A percentile compares a stretch with the other conserved stretches of the same genome.
phyloP scores from a whole-genome alignment of 768 basidiomycete species.

The Dioszegia aurantiaca region DNA sequence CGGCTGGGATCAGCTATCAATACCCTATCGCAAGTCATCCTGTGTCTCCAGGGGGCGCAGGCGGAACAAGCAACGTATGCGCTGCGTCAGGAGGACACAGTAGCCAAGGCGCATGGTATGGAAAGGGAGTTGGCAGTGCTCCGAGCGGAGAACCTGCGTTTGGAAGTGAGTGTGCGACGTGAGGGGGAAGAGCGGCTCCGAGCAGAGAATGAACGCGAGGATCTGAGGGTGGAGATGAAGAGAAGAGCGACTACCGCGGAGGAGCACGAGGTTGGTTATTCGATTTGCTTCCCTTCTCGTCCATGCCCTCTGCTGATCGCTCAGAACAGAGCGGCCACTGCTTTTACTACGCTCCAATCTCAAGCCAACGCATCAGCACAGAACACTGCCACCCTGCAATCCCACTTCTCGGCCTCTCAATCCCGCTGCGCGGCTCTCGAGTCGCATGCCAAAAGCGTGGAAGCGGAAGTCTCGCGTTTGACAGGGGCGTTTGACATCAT shows the following conservation, averaged over 20 bases:
- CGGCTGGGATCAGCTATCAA: constrained; percentile 11
- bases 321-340: neutral
- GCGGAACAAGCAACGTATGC: constrained; percentile 11
- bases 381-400: neutral
- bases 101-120: neutral
- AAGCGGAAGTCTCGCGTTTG: constrained; percentile 5
- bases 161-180: constrained; percentile 3
- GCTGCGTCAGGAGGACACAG: neutral
- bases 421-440: neutral
- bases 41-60: constrained; percentile 8
- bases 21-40: constrained; percentile 8
- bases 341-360: neutral
- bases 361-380: neutral
- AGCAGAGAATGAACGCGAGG: constrained; percentile 5
- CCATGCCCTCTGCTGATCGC: neutral
- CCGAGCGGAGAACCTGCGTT: constrained; percentile 4
- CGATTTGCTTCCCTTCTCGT: neutral
- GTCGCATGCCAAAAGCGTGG: neutral
- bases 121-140: constrained; percentile 1
- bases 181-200: constrained; percentile 8
- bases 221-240: constrained; percentile 1
- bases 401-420: constrained; percentile 1
- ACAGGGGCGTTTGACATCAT: constrained; percentile 1
- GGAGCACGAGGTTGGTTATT: constrained; percentile 1
- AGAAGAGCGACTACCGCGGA: neutral